Conservation (phyloP, 768 basidiomycete genomes). For the Leccinum longicurvipes region DNA sequence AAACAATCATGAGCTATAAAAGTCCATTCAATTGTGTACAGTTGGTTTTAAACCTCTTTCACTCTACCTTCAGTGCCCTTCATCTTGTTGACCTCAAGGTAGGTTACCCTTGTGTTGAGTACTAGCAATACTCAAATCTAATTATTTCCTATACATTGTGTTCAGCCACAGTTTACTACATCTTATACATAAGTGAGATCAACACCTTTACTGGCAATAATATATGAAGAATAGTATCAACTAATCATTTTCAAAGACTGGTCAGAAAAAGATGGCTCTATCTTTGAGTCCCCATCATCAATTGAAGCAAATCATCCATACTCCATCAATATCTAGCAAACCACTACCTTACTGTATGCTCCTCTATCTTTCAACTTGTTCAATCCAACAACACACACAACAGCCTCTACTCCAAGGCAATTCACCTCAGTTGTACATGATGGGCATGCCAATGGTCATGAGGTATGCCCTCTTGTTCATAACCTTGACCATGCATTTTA, state of each 20-base stretch:
- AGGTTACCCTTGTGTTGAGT: neutral
- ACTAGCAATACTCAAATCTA: neutral
- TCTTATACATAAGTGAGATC: neutral
- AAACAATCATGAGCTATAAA: neutral
- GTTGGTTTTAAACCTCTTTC: neutral
- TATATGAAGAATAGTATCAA: neutral
- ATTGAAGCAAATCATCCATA: slow-evolving; percentile 1
- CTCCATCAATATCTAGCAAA: neutral
- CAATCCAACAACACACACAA: neutral
- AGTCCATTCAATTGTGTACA: neutral
- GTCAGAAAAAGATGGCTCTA: slow-evolving; percentile 12
- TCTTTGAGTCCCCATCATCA: slow-evolving; percentile 17
- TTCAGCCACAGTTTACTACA: neutral
- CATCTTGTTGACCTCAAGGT: neutral
- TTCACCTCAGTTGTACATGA: slow-evolving; percentile 4
- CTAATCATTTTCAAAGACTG: neutral
- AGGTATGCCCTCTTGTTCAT: slow-evolving; percentile 9
- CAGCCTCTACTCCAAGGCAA: slow-evolving; percentile 19
- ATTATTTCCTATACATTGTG: neutral
- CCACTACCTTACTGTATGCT: slow-evolving; percentile 13
- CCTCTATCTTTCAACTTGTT: neutral
- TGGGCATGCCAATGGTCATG: neutral
- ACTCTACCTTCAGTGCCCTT: neutral
- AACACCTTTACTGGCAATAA: neutral
- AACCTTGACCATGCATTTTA: slow-evolving; percentile 4